Percentiles rank a stretch among this genome's conserved stretches.
Evolutionary conservation across 2,329 filamentous ascomycete species (phyloP).

Genomic region (Colletotrichum tofieldiae): DNA sequence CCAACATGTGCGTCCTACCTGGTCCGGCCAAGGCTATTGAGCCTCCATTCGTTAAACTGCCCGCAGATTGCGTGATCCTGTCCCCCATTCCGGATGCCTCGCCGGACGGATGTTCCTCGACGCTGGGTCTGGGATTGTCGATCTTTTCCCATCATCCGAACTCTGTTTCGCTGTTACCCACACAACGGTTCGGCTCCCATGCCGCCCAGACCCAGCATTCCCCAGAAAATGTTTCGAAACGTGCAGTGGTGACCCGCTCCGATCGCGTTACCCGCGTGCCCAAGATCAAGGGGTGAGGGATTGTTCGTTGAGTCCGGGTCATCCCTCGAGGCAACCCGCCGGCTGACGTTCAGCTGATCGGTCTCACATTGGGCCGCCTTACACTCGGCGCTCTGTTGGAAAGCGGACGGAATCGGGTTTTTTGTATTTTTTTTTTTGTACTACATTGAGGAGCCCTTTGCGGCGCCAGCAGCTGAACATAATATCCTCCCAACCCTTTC

Average conservation of each 20-base stretch:
- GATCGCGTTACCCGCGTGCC: neutral
- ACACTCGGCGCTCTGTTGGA: no score
- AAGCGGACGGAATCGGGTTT: neutral
- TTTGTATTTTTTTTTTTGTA: neutral
- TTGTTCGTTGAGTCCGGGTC: neutral
- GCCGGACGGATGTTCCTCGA: slow-evolving; percentile 6
- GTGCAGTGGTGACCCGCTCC: neutral
- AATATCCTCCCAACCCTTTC: neutral
- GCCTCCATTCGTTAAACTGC: slow-evolving; percentile 19
- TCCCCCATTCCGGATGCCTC: slow-evolving; percentile 13
- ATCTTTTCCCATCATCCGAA: slow-evolving; percentile 26
- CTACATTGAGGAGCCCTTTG: neutral
- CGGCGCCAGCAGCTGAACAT: neutral
- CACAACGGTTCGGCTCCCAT: neutral
- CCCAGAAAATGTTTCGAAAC: slow-evolving; percentile 32
- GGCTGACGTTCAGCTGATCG: neutral
- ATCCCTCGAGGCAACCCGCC: neutral
- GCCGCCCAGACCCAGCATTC: slow-evolving; percentile 1
- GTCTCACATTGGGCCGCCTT: slow-evolving; percentile 22
- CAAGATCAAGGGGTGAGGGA: neutral
- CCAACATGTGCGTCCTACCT: neutral
- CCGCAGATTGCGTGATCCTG: slow-evolving; percentile 32
- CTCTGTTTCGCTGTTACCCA: slow-evolving; percentile 22
- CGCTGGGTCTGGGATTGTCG: slow-evolving; percentile 17
- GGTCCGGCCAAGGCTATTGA: neutral